phyloP scores from a whole-genome alignment of 108 stramenopile species.

The Nitzschia sp. region DNA sequence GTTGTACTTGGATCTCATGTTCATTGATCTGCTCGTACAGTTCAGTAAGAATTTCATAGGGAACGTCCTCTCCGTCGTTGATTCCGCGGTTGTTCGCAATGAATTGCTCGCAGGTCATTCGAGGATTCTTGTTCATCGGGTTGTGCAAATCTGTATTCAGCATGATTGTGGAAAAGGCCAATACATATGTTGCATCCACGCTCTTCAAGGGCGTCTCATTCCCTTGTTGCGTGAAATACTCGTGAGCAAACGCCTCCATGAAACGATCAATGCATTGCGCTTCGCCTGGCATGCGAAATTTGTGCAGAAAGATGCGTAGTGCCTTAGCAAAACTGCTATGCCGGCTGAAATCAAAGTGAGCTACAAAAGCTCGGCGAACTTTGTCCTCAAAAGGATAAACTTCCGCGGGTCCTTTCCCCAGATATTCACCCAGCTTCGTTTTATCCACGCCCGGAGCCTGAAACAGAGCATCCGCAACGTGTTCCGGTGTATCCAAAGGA shows the following conservation, averaged over 20 bases:
- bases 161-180: conserved; percentile 94
- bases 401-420: conserved; percentile 88
- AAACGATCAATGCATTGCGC: conserved; percentile 96
- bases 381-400: conserved; percentile 88
- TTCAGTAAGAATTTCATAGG: conserved; percentile 65
- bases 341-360: conserved; percentile 76
- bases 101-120: conserved; percentile 94
- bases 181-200: conserved; percentile 92
- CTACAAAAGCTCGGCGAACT: conserved; percentile 68
- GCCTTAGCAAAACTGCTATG: conserved; percentile 74
- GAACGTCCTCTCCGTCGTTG: conserved; percentile 90
- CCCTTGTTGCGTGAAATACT: conserved; percentile 66
- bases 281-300: conserved; percentile 95
- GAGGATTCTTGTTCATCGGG: conserved; percentile 80
- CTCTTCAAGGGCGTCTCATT: conserved; percentile 63
- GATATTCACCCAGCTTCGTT: conserved; percentile 84
- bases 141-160: conserved; percentile 94
- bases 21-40: conserved; percentile 87
- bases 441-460: conserved; percentile 89
- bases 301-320: conserved; percentile 79
- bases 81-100: conserved; percentile 92
- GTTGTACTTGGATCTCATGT: conserved; percentile 71
- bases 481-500: conserved; percentile 46
- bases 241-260: conserved; percentile 93
- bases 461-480: conserved; percentile 83